These are phyloP conservation scores for Anacardium occidentale DNA, from an alignment of 345 rosid genomes.

Conservation along the genomic window DNA sequence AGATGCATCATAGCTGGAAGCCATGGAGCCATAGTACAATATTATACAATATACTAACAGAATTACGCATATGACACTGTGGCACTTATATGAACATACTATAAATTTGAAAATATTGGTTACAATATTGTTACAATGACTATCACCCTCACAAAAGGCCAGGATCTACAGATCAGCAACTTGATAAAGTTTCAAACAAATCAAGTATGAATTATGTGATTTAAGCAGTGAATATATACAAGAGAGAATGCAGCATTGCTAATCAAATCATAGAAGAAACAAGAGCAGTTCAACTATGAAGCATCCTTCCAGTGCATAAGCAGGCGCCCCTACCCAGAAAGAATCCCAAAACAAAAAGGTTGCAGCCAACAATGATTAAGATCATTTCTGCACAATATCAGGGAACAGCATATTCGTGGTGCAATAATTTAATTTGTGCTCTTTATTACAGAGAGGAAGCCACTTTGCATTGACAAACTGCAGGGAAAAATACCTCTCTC, in stretches of 20 bases:
- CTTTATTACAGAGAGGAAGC: neutral
- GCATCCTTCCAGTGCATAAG: neutral
- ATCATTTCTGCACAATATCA: neutral
- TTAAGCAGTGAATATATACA: neutral
- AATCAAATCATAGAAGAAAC: neutral
- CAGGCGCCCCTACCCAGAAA: neutral
- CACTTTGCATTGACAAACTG: neutral
- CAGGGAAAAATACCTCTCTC: slow-evolving; percentile 54
- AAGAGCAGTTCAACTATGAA: neutral
- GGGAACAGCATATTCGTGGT: neutral
- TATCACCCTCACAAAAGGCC: neutral
- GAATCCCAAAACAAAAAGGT: neutral
- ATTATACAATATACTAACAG: neutral
- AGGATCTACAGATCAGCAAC: neutral
- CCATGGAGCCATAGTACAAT: neutral
- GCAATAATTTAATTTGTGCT: neutral
- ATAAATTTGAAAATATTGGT: neutral
- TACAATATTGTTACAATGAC: neutral
- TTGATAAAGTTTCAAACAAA: neutral
- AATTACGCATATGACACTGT: neutral
- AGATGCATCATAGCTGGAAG: neutral
- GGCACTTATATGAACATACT: neutral
- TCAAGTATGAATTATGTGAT: neutral
- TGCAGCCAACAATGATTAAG: neutral
- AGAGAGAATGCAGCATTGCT: neutral